Conservation (phyloP, 129 eudicot genomes). For the Calendula officinalis region DNA sequence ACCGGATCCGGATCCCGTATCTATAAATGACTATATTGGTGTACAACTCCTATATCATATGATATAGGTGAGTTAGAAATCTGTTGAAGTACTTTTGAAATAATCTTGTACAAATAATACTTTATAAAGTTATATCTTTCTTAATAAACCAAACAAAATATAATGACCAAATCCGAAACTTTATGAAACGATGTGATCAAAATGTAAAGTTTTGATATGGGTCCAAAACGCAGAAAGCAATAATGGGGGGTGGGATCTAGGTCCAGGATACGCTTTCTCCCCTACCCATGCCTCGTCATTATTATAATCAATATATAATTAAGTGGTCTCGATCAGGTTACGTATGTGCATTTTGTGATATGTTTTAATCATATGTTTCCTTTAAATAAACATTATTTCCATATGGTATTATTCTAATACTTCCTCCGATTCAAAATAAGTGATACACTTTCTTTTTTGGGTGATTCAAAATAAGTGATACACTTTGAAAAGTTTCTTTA, state of each 20-base stretch:
- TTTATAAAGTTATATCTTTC: neutral
- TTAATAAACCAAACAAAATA: neutral
- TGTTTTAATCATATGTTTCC: neutral
- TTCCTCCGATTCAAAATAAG: too few relatives aligned
- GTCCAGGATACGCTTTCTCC: conserved; percentile 18
- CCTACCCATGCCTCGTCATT: neutral
- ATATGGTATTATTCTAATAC: too few relatives aligned
- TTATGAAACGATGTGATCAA: neutral
- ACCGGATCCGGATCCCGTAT: too few relatives aligned
- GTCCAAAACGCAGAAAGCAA: neutral
- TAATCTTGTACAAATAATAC: neutral
- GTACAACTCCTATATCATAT: too few relatives aligned
- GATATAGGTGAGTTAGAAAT: too few relatives aligned
- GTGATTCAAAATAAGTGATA: too few relatives aligned
- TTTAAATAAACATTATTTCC: neutral
- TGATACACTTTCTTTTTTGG: too few relatives aligned
- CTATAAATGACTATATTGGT: too few relatives aligned
- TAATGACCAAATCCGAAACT: neutral
- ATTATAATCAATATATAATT: conserved; percentile 11
- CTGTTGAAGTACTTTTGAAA: too few relatives aligned
- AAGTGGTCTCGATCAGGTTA: conserved; percentile 4
- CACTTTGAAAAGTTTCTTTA: too few relatives aligned
- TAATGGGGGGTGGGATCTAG: neutral
- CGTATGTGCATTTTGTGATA: neutral
- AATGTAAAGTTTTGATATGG: neutral